phyloP scores from a whole-genome alignment of 768 basidiomycete species.

The Mycena amicta region DNA sequence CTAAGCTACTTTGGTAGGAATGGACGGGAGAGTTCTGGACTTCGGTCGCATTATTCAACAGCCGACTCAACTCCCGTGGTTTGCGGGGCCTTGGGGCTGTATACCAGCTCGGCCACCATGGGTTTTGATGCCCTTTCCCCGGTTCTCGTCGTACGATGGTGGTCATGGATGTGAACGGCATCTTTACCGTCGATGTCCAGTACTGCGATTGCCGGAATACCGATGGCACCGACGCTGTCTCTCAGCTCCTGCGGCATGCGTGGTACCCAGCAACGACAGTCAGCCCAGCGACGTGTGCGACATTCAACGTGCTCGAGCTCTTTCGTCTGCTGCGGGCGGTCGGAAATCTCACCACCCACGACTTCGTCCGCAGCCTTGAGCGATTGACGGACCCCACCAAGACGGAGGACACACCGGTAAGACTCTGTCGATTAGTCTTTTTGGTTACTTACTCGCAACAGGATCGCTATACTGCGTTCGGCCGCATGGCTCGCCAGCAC shows the following conservation, averaged over 20 bases:
- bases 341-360: conserved; percentile 1
- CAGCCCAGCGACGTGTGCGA: background rate
- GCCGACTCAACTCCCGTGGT: background rate
- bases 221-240: background rate
- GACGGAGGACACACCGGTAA: background rate
- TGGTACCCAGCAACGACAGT: conserved; percentile 10
- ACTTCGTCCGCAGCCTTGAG: background rate
- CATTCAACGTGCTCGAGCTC: background rate
- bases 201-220: background rate
- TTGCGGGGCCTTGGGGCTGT: background rate
- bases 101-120: conserved; percentile 12
- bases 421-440: too few species aligned
- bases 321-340: background rate
- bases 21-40: conserved; percentile 4
- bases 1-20: background rate
- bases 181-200: background rate
- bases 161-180: background rate
- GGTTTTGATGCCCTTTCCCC: background rate
- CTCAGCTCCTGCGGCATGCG: background rate
- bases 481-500: conserved; percentile 6
- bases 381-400: background rate
- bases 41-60: background rate
- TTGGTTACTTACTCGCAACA: background rate
- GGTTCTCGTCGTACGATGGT: background rate
- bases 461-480: conserved; percentile 6